Percentiles rank a stretch among this genome's conserved stretches.
Evolutionary conservation across 1,284 basidiomycete species (phyloP).

Genomic region (Rhodotorula glutinis): DNA sequence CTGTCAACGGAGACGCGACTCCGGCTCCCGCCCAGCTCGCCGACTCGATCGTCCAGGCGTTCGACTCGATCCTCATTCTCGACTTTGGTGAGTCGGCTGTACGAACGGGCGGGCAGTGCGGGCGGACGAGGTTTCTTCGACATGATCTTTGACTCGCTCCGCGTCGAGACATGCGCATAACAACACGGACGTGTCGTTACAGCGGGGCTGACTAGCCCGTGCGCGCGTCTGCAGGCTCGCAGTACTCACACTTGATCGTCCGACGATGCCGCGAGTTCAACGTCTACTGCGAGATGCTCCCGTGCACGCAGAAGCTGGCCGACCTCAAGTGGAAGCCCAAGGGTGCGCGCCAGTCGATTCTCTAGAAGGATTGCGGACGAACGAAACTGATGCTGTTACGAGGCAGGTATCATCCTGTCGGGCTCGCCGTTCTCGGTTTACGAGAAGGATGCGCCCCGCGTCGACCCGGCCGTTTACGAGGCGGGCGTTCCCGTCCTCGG

Average conservation of each 20-base stretch:
- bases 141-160: not conserved
- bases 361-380: not conserved
- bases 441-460: slow-evolving; percentile 85
- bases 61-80: slow-evolving; percentile 75
- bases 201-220: too few relatives aligned
- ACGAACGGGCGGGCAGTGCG: too few relatives aligned
- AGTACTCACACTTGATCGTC: slow-evolving; percentile 99
- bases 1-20: not conserved
- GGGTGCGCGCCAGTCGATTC: slow-evolving; percentile 56
- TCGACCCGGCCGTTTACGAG: slow-evolving; percentile 86
- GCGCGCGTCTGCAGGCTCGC: slow-evolving; percentile 14
- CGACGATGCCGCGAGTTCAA: slow-evolving; percentile 96
- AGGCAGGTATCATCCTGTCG: slow-evolving; percentile 87
- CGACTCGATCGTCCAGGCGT: slow-evolving; percentile 35
- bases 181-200: too few relatives aligned
- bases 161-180: not conserved
- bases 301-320: slow-evolving; percentile 88
- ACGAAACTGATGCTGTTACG: too few relatives aligned
- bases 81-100: slow-evolving; percentile 68
- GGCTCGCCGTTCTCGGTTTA: slow-evolving; percentile 99
- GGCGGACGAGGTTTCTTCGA: not conserved
- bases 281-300: slow-evolving; percentile 96
- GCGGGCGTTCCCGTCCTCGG: slow-evolving; percentile 89
- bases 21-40: slow-evolving; percentile 18
- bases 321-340: slow-evolving; percentile 93